Conservation (phyloP, 2,329 filamentous ascomycete species). For the Biscogniauxia marginata region DNA sequence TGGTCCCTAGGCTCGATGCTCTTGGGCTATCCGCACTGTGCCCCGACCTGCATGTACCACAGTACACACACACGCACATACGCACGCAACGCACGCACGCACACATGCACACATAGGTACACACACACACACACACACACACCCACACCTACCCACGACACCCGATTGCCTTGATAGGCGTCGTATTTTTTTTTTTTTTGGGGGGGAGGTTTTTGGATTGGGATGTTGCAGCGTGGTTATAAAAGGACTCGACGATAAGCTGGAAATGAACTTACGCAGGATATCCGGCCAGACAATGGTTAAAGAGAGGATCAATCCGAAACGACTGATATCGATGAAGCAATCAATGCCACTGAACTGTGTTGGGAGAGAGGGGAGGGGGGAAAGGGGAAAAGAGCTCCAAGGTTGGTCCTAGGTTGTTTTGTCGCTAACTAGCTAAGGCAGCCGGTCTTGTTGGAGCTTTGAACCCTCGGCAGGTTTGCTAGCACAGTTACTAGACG, state of each 20-base stretch:
- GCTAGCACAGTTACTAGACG: background rate
- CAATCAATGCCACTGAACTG: constrained; percentile 4
- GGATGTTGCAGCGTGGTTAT: background rate
- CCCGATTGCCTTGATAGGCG: background rate
- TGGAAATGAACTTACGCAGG: background rate
- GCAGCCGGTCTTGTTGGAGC: background rate
- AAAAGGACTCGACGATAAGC: background rate
- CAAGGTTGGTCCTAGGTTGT: constrained; percentile 8
- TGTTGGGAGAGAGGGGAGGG: background rate
- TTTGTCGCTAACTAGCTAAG: background rate
- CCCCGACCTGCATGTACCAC: background rate
- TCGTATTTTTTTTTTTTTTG: background rate
- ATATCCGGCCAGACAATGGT: background rate
- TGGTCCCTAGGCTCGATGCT: background rate
- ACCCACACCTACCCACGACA: background rate
- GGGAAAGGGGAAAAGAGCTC: background rate
- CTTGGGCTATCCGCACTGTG: background rate
- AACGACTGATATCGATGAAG: background rate
- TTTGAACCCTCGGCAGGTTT: background rate
- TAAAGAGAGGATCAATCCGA: background rate
- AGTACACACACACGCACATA: background rate
- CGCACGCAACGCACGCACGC: background rate
- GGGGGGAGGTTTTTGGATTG: too few species aligned
- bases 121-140: background rate
- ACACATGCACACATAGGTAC: background rate